Conservation (phyloP, 2,329 filamentous ascomycete species). For the Diaporthe citriasiana region DNA sequence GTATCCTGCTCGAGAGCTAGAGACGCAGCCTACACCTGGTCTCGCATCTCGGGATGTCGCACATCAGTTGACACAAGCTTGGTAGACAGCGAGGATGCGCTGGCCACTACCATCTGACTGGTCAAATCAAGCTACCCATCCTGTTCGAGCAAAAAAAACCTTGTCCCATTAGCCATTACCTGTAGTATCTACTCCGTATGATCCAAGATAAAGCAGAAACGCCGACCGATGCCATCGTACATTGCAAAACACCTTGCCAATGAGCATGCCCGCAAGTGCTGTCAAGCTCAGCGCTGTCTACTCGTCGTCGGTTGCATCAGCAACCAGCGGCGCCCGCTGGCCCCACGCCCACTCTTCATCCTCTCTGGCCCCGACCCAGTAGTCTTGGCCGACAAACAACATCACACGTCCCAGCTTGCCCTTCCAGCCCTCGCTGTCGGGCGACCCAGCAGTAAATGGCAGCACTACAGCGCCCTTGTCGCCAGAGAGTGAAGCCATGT, state of each 20-base stretch:
- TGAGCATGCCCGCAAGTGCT: constrained; percentile 7
- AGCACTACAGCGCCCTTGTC: constrained; percentile 45
- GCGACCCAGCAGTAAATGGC: constrained; percentile 77
- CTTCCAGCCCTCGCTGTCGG: constrained; percentile 84
- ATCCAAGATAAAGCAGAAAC: constrained; percentile 10
- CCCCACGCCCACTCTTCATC: constrained; percentile 77
- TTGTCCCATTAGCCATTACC: constrained; percentile 23
- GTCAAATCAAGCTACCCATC: not conserved
- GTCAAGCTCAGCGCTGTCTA: not conserved
- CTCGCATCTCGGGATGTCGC: not conserved
- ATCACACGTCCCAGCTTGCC: constrained; percentile 85
- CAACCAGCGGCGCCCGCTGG: constrained; percentile 53
- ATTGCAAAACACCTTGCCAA: constrained; percentile 15
- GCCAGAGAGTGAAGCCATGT: constrained; percentile 63
- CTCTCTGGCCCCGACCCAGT: constrained; percentile 79
- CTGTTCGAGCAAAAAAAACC: not conserved
- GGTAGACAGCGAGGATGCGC: not conserved
- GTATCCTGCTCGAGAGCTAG: not conserved
- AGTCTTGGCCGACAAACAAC: constrained; percentile 79
- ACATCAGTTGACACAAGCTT: constrained; percentile 12
- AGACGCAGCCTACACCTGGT: not conserved
- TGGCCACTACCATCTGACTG: not conserved
- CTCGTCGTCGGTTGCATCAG: constrained; percentile 11
- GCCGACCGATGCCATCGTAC: constrained; percentile 33
- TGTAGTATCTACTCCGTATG: not conserved